Conservation (phyloP, 306 rosid genomes). For the Betula pendula region DNA sequence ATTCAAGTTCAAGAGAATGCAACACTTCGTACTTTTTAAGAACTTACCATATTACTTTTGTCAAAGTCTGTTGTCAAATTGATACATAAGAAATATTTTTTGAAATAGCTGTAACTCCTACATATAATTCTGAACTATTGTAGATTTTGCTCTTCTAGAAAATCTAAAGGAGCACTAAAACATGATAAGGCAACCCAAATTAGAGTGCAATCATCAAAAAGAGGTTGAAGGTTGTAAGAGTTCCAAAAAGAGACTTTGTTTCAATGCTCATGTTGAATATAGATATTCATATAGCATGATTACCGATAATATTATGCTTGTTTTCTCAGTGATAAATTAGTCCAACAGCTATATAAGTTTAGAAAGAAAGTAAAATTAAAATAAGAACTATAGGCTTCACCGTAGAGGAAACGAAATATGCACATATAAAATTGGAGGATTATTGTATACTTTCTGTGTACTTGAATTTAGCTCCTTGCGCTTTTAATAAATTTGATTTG, state of each 20-base stretch:
- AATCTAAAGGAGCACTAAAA: constrained; percentile 11
- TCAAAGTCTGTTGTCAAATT: not conserved
- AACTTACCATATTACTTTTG: not conserved
- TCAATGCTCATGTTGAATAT: not conserved
- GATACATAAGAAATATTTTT: not conserved
- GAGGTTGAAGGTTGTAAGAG: not conserved
- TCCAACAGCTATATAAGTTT: not conserved
- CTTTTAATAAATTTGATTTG: too few relatives aligned
- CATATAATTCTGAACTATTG: not conserved
- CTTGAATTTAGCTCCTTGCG: too few relatives aligned
- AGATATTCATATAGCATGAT: not conserved
- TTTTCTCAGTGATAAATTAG: too few relatives aligned
- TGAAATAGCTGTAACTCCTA: not conserved
- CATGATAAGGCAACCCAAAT: not conserved
- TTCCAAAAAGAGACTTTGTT: not conserved
- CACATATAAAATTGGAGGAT: not conserved
- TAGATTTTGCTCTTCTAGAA: not conserved
- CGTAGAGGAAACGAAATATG: not conserved
- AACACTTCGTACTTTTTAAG: not conserved
- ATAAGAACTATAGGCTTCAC: not conserved
- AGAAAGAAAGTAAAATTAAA: not conserved
- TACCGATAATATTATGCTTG: not conserved
- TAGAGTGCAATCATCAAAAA: constrained; percentile 8
- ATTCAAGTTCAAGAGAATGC: constrained; percentile 21
- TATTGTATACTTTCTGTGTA: too few relatives aligned